A percentile compares a stretch with the other conserved stretches of the same genome.
These are phyloP conservation scores for Rhizodiscina lignyota DNA, from an alignment of 495 filamentous ascomycete species.

Conservation along the genomic window DNA sequence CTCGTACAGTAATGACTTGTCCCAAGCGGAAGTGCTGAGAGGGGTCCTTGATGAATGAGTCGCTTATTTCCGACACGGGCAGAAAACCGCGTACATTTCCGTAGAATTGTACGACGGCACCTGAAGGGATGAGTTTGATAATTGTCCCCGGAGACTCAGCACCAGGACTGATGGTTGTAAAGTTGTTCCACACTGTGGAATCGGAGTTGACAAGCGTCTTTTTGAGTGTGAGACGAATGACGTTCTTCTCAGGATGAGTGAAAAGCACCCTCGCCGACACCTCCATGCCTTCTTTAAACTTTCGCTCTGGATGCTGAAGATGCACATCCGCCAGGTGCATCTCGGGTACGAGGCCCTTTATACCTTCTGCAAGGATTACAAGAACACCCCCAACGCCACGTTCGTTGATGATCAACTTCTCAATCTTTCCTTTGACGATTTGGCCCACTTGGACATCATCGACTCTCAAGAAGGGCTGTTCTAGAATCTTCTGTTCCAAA, in stretches of 20 bases:
- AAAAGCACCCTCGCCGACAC: constrained; percentile 76
- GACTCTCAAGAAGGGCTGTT: constrained; percentile 74
- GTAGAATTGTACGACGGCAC: constrained; percentile 89
- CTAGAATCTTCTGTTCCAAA: constrained; percentile 61
- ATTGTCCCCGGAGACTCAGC: constrained; percentile 71
- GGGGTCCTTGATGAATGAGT: constrained; percentile 81
- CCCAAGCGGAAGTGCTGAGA: constrained; percentile 75
- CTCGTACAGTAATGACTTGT: constrained; percentile 77
- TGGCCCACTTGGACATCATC: constrained; percentile 76
- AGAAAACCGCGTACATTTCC: constrained; percentile 67
- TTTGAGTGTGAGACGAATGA: constrained; percentile 79
- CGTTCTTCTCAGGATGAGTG: constrained; percentile 54
- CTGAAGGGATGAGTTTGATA: constrained; percentile 54
- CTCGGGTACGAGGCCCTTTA: constrained; percentile 72
- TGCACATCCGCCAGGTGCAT: constrained; percentile 76
- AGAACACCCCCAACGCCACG: constrained; percentile 63
- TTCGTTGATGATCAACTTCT: constrained; percentile 62
- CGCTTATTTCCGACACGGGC: constrained; percentile 91
- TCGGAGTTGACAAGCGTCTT: constrained; percentile 88
- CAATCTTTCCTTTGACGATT: constrained; percentile 66
- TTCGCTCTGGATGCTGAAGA: constrained; percentile 85
- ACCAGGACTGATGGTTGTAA: constrained; percentile 49
- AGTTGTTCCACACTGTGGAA: constrained; percentile 53
- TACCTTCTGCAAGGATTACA: constrained; percentile 68
- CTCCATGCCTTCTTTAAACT: constrained; percentile 74